Conservation (phyloP, 345 rosid genomes). For the Ailanthus altissimus region DNA sequence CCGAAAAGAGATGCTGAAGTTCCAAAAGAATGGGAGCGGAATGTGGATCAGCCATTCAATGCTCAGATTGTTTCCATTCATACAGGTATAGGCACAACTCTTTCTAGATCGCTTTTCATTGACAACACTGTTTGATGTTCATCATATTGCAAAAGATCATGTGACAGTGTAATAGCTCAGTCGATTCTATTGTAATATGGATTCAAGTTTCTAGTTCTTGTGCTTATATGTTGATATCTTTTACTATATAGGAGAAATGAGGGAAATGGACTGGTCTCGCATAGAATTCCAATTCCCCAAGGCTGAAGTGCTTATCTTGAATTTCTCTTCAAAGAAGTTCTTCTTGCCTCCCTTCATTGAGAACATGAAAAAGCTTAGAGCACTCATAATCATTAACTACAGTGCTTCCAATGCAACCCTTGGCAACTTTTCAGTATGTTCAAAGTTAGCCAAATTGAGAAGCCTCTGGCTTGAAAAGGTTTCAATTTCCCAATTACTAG, state of each 20-base stretch:
- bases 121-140: not conserved
- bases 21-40: conserved; percentile 87
- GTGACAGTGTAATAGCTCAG: not conserved
- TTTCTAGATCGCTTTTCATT: not conserved
- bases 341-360: conserved; percentile 76
- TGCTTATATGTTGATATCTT: not conserved
- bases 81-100: conserved; percentile 47
- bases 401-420: conserved; percentile 54
- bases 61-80: conserved; percentile 85
- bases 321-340: conserved; percentile 61
- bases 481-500: conserved; percentile 47
- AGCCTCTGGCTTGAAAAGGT: conserved; percentile 93
- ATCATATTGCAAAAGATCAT: not conserved
- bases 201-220: not conserved
- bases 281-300: conserved; percentile 87
- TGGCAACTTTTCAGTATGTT: conserved; percentile 51
- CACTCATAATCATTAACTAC: conserved; percentile 66
- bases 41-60: conserved; percentile 50
- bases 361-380: conserved; percentile 77
- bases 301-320: conserved; percentile 80
- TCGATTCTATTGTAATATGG: not conserved
- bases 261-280: conserved; percentile 76
- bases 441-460: conserved; percentile 51
- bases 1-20: conserved; percentile 57
- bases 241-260: conserved; percentile 61